Conservation (phyloP, 768 basidiomycete species). For the Ramaria rubella region DNA sequence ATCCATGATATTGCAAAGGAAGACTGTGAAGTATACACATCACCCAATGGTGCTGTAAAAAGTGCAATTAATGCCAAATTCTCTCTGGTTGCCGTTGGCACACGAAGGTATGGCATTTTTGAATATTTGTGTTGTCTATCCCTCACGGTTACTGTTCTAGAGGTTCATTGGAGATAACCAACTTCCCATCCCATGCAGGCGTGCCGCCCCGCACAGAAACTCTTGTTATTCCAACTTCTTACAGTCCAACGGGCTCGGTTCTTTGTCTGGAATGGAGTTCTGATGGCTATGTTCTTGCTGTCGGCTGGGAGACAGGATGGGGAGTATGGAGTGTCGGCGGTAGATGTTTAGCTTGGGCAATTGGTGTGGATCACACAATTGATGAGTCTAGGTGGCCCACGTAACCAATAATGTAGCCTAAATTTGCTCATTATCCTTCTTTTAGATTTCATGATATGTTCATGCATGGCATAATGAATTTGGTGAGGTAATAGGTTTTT, state of each 20-base stretch:
- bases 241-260: conserved; percentile 55
- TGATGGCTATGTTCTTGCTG: conserved; percentile 91
- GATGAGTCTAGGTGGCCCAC: conserved; percentile 43
- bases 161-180: conserved; percentile 59
- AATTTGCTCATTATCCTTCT: neutral
- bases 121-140: neutral
- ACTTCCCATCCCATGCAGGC: conserved; percentile 61
- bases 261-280: conserved; percentile 83
- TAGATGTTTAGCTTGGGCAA: conserved; percentile 72
- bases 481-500: conserved; percentile 45
- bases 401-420: neutral
- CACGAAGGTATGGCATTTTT: conserved; percentile 43
- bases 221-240: conserved; percentile 56
- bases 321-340: conserved; percentile 87
- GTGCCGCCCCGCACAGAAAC: conserved; percentile 51
- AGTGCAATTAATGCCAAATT: conserved; percentile 74
- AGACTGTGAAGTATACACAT: conserved; percentile 68
- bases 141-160: conserved; percentile 29
- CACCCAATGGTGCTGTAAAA: conserved; percentile 59
- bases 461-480: conserved; percentile 68
- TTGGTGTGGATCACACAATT: conserved; percentile 58
- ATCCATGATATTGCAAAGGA: conserved; percentile 66
- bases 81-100: conserved; percentile 78
- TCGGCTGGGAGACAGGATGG: conserved; percentile 89
- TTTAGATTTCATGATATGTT: conserved; percentile 70